phyloP scores from a whole-genome alignment of 2,329 filamentous ascomycete genomes.

The Pseudogymnoascus sp. region DNA sequence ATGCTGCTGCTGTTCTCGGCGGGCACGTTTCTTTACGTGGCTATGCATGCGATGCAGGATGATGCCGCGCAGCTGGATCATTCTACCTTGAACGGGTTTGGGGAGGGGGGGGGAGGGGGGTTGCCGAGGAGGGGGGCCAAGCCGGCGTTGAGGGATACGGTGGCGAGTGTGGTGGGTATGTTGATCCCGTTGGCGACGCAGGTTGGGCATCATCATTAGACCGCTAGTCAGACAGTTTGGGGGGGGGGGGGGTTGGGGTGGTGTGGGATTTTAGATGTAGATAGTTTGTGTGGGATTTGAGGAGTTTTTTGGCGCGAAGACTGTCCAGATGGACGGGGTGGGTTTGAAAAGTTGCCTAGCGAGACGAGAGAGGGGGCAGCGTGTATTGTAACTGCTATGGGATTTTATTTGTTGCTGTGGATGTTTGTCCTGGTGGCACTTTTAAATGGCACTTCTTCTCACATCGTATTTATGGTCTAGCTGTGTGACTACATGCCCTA shows the following conservation, averaged over 20 bases:
- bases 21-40: constrained; percentile 95
- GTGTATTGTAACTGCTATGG: background rate
- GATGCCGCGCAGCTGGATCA: constrained; percentile 41
- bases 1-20: constrained; percentile 91
- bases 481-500: no score
- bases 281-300: background rate
- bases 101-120: constrained; percentile 31
- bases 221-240: no score
- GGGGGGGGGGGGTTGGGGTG: background rate
- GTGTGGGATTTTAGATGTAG: constrained; percentile 3
- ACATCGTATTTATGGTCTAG: background rate
- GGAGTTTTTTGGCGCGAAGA: background rate
- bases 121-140: constrained; percentile 39
- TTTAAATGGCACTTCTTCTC: background rate
- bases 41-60: constrained; percentile 97
- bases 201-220: constrained; percentile 61
- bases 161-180: constrained; percentile 69
- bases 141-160: constrained; percentile 57
- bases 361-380: background rate
- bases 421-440: background rate
- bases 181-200: constrained; percentile 68
- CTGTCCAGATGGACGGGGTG: background rate
- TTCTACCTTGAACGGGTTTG: constrained; percentile 43
- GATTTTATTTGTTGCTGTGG: background rate
- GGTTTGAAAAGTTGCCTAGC: background rate